Evolutionary conservation across 768 basidiomycete genomes (phyloP).

Genomic region (Serendipita sp.): DNA sequence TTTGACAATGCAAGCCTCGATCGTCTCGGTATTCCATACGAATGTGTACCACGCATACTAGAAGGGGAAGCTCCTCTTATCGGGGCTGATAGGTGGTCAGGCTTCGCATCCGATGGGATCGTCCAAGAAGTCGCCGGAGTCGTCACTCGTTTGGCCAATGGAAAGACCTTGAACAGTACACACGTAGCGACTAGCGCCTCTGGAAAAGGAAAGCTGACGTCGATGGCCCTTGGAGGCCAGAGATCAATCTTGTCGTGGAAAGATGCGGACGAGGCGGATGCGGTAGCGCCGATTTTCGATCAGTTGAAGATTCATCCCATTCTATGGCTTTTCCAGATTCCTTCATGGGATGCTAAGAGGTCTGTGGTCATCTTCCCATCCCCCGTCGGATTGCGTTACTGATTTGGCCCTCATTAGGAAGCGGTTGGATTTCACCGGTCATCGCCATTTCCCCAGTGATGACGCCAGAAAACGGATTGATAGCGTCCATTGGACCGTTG

Average conservation of each 20-base stretch:
- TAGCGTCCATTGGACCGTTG: neutral
- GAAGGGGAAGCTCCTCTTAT: too few relatives aligned
- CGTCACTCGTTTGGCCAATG: too few relatives aligned
- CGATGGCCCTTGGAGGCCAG: neutral
- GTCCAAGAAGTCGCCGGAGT: too few relatives aligned
- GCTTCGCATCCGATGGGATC: too few relatives aligned
- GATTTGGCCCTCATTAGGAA: neutral
- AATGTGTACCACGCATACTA: neutral
- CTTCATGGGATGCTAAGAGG: neutral
- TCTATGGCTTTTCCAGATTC: neutral
- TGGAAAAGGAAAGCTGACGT: too few relatives aligned
- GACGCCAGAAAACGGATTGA: neutral
- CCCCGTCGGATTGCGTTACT: too few relatives aligned
- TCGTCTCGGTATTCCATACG: neutral
- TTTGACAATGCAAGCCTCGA: constrained; percentile 21
- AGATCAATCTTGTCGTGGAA: neutral
- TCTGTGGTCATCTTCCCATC: neutral
- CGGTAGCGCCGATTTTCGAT: neutral
- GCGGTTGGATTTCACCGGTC: neutral
- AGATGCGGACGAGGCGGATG: neutral
- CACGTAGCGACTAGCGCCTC: too few relatives aligned
- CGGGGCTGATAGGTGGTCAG: too few relatives aligned
- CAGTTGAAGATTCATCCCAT: neutral
- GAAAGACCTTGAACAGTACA: too few relatives aligned
- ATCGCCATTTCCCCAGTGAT: neutral